A percentile compares a stretch with the other conserved stretches of the same genome.
phyloP scores from a whole-genome alignment of 768 basidiomycete genomes.

The Pulveroboletus sp. region DNA sequence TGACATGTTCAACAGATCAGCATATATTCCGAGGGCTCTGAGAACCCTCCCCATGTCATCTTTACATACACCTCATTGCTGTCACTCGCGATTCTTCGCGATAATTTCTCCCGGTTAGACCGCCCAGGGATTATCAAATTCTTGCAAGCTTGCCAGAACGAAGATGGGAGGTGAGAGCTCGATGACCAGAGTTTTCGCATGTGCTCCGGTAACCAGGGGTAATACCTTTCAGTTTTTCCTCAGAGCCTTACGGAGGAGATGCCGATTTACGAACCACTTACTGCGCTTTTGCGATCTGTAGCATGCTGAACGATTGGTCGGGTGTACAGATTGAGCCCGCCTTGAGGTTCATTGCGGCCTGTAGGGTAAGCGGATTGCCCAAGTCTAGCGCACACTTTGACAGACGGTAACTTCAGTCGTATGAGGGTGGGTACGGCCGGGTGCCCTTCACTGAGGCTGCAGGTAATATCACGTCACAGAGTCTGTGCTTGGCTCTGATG shows the following conservation, averaged over 20 bases:
- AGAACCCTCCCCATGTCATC: slow-evolving; percentile 77
- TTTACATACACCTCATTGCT: slow-evolving; percentile 92
- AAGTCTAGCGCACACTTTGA: neutral
- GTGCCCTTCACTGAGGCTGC: slow-evolving; percentile 78
- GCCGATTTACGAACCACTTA: slow-evolving; percentile 81
- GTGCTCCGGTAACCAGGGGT: neutral
- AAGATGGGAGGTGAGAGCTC: slow-evolving; percentile 70
- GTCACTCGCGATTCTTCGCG: slow-evolving; percentile 79
- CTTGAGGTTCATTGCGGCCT: slow-evolving; percentile 58
- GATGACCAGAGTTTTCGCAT: slow-evolving; percentile 9
- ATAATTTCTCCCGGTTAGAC: slow-evolving; percentile 72
- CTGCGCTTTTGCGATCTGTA: slow-evolving; percentile 80
- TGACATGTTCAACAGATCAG: slow-evolving; percentile 23
- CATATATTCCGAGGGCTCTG: slow-evolving; percentile 39
- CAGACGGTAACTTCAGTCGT: slow-evolving; percentile 49
- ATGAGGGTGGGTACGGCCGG: slow-evolving; percentile 92
- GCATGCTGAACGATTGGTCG: slow-evolving; percentile 77
- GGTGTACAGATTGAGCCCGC: slow-evolving; percentile 61
- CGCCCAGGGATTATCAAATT: slow-evolving; percentile 62
- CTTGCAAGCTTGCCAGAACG: slow-evolving; percentile 64
- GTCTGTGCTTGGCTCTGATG: neutral
- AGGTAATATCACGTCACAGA: slow-evolving; percentile 43
- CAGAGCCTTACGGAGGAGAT: slow-evolving; percentile 62
- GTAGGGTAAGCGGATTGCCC: slow-evolving; percentile 50
- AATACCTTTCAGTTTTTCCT: slow-evolving; percentile 54